A percentile compares a stretch with the other conserved stretches of the same genome.
phyloP scores from a whole-genome alignment of 2,329 filamentous ascomycete species.

The Colletotrichum chrysophilum region DNA sequence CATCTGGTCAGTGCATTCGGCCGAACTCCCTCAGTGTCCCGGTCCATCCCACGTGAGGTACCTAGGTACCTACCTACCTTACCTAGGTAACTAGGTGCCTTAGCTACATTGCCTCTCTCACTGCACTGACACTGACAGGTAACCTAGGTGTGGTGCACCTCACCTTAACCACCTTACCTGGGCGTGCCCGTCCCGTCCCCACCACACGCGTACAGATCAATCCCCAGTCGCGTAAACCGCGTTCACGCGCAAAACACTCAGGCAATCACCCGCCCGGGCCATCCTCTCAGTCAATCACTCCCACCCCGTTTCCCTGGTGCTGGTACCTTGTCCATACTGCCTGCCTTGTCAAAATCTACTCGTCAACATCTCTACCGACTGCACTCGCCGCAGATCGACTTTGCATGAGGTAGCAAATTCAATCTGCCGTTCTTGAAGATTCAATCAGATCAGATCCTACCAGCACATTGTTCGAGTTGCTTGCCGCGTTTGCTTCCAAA shows the following conservation, averaged over 20 bases:
- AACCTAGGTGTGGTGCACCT: too few species aligned
- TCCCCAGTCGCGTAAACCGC: neutral
- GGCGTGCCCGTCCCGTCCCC: neutral
- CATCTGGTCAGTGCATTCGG: neutral
- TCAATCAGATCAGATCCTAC: neutral
- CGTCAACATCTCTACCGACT: neutral
- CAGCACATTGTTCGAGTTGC: neutral
- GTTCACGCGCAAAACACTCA: neutral
- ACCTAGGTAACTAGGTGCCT: neutral
- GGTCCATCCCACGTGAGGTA: neutral
- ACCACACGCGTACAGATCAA: neutral
- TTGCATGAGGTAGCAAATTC: neutral
- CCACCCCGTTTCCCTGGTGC: neutral
- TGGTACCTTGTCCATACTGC: neutral
- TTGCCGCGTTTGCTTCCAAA: neutral
- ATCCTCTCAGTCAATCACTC: neutral
- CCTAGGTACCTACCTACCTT: neutral
- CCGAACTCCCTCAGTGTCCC: neutral
- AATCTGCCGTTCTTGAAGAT: neutral
- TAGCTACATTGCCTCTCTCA: too few species aligned
- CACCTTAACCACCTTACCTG: too few species aligned
- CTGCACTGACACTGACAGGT: too few species aligned
- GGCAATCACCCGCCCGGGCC: neutral
- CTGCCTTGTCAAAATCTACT: neutral
- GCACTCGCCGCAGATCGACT: neutral